These are phyloP conservation scores for Sordariomycetes sp. DNA, from an alignment of 2,329 filamentous ascomycete genomes.

Conservation along the genomic window DNA sequence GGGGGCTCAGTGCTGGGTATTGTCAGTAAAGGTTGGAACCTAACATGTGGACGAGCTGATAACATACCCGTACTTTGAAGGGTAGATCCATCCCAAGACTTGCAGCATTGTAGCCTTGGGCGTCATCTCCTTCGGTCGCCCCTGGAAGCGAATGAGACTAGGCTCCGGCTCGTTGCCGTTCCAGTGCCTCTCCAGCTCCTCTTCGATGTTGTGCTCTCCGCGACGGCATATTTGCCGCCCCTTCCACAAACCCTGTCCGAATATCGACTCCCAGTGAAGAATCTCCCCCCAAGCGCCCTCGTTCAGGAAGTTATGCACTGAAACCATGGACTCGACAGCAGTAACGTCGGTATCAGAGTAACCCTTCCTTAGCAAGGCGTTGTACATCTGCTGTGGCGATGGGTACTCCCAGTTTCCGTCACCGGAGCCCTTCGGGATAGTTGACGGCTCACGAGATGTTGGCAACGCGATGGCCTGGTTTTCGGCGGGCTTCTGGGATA, in stretches of 20 bases:
- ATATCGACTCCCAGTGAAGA: constrained; percentile 84
- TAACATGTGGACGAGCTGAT: neutral
- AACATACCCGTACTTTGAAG: constrained; percentile 65
- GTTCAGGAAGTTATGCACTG: constrained; percentile 96
- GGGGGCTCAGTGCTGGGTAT: constrained; percentile 62
- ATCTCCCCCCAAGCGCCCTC: constrained; percentile 97
- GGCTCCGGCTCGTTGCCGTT: constrained; percentile 52
- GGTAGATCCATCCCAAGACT: constrained; percentile 70
- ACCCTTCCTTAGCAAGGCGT: constrained; percentile 90
- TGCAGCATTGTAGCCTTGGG: constrained; percentile 85
- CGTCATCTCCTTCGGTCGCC: constrained; percentile 78
- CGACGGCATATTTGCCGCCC: constrained; percentile 67
- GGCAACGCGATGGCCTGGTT: constrained; percentile 68
- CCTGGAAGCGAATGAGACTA: constrained; percentile 77
- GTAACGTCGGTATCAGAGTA: constrained; percentile 91
- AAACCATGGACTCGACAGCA: constrained; percentile 93
- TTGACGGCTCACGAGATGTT: constrained; percentile 72
- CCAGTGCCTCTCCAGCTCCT: constrained; percentile 38
- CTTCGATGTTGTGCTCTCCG: constrained; percentile 55
- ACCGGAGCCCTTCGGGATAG: constrained; percentile 79
- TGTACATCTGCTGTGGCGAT: constrained; percentile 99
- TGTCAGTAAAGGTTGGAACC: constrained; percentile 8
- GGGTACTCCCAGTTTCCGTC: constrained; percentile 93
- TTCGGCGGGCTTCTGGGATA: constrained; percentile 70
- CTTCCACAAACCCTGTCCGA: constrained; percentile 60